Conservation (phyloP, 805 yeast species). For the Cyberlindnera euphorbiae region DNA sequence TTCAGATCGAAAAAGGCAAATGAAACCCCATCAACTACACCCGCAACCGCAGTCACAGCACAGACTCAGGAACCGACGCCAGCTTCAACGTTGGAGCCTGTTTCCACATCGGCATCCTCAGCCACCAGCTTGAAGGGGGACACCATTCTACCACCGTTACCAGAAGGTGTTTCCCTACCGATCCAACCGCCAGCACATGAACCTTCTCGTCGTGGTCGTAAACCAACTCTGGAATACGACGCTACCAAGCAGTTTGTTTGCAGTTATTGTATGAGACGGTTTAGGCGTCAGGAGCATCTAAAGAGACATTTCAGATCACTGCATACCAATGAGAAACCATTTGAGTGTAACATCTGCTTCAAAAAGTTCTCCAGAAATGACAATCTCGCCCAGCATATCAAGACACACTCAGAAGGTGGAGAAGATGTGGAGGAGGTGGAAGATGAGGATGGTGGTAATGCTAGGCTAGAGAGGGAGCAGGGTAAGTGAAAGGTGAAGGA, state of each 20-base stretch:
- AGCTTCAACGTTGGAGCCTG: neutral
- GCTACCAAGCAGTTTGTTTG: slow-evolving; percentile 55
- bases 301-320: slow-evolving; percentile 70
- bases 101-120: neutral
- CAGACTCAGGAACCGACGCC: neutral
- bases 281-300: slow-evolving; percentile 73
- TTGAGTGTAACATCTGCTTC: slow-evolving; percentile 53
- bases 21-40: neutral
- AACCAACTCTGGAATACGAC: slow-evolving; percentile 58
- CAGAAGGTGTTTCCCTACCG: slow-evolving; percentile 7
- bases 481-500: no score
- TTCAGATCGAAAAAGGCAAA: neutral
- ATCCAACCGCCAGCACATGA: slow-evolving; percentile 14
- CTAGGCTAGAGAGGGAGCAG: no score
- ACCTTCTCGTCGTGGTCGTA: slow-evolving; percentile 57
- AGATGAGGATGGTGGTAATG: no score
- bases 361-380: slow-evolving; percentile 65
- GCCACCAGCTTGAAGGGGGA: neutral
- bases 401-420: slow-evolving; percentile 38
- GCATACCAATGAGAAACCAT: slow-evolving; percentile 71
- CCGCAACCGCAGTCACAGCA: slow-evolving; percentile 1
- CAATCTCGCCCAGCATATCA: slow-evolving; percentile 62
- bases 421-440: neutral
- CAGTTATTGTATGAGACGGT: slow-evolving; percentile 57
- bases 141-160: slow-evolving; percentile 8